Evolutionary conservation across 129 eudicot genomes (phyloP), one percentile per base, ranked within the genome.

Genomic region (Smallanthus sonchifolius): DNA sequence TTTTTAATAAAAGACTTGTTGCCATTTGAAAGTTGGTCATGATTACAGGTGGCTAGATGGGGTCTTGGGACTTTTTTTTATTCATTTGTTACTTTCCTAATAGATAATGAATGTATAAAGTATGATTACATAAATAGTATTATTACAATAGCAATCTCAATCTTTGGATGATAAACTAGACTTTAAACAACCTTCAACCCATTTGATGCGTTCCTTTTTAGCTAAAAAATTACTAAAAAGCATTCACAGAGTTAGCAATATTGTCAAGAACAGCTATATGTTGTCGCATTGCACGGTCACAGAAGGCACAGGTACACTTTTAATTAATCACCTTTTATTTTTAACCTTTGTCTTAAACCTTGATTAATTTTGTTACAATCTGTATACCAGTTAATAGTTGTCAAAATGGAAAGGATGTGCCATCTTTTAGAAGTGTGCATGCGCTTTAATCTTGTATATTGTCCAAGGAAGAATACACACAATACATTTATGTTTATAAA

Each of bases 241-340:
- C 96, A 79, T 95, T 95, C 80, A 88, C 96, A 36, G 99, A 95
- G 76, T 74, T 95, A 52, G 97, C 99, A 59, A 91, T 91, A 75
- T 73, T 91, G 82, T 91, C 99, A 54, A 81, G 90, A 76, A 95
- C 99, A 67, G 99, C 99, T 52, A 91, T 95, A 75, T 95, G 97
- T 66, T 95, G 99, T 79, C 97, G 99, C 61, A 96, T 88, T 69
- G 91, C 99, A 48, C 99, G 97, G 64, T 95, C 99, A 34, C 99
- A 95, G 77, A 95, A 95, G 81, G 99, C 99, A 40, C 99, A 94
- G 97, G 99, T 94, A 48, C 77, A 16, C 56, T 69, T 73, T 56
- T 40, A 24, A 20, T 32, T 45, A 13, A 38, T 42, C 73, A 49
- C 49, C 7, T 65, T 75, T 37, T 38, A 13, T 24, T 39, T 75